phyloP scores from a whole-genome alignment of 1,139 yeast species.

The Kodamaea alishanica region DNA sequence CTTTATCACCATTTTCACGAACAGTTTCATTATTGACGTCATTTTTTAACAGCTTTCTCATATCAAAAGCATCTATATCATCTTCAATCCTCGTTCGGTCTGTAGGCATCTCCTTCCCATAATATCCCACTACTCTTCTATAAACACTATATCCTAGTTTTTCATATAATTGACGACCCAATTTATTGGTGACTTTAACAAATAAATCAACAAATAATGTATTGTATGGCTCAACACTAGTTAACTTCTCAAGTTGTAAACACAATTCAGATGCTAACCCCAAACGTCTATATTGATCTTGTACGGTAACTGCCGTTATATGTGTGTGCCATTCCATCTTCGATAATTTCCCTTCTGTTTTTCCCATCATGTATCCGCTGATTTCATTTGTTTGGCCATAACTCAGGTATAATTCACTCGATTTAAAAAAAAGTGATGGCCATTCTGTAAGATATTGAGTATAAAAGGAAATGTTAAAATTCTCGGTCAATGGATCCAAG shows the following conservation, averaged over 20 bases:
- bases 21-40: constrained; percentile 51
- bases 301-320: constrained; percentile 92
- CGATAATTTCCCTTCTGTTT: constrained; percentile 72
- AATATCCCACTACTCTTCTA: constrained; percentile 88
- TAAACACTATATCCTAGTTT: constrained; percentile 81
- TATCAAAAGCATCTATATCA: constrained; percentile 84
- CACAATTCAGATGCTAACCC: constrained; percentile 83
- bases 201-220: constrained; percentile 86
- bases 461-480: constrained; percentile 80
- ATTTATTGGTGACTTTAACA: constrained; percentile 77
- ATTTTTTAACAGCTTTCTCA: constrained; percentile 63
- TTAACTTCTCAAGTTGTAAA: constrained; percentile 63
- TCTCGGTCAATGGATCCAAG: constrained; percentile 85
- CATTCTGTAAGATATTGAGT: constrained; percentile 77
- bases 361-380: constrained; percentile 91
- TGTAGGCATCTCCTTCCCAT: constrained; percentile 51
- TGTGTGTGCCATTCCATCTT: constrained; percentile 92
- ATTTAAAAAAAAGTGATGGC: constrained; percentile 88
- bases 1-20: constrained; percentile 55
- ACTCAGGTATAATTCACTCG: constrained; percentile 26
- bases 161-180: constrained; percentile 81
- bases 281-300: constrained; percentile 74
- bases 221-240: constrained; percentile 62
- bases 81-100: constrained; percentile 50
- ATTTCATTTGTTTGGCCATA: constrained; percentile 27